These are phyloP conservation scores for Fusarium sp. DNA, from an alignment of 2,329 filamentous ascomycete species.

Conservation along the genomic window DNA sequence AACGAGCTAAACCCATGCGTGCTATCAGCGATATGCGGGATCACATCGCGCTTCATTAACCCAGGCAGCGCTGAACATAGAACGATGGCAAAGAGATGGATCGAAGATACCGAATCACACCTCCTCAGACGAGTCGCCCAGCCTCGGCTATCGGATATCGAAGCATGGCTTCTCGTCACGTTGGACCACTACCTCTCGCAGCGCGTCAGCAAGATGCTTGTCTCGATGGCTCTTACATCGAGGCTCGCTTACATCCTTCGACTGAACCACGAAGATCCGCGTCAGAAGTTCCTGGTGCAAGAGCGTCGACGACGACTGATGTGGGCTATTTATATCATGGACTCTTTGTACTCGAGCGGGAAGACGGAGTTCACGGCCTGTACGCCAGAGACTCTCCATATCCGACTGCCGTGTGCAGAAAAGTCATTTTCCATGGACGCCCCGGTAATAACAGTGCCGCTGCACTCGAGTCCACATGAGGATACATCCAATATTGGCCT, in stretches of 20 bases:
- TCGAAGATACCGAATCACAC: slow-evolving; percentile 21
- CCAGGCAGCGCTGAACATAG: background rate
- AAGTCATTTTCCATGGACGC: slow-evolving; percentile 14
- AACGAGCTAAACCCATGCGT: slow-evolving; percentile 7
- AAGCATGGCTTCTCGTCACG: slow-evolving; percentile 33
- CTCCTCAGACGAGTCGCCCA: slow-evolving; percentile 17
- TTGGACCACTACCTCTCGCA: slow-evolving; percentile 33
- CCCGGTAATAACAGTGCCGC: background rate
- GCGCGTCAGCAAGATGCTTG: slow-evolving; percentile 36
- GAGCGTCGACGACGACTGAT: slow-evolving; percentile 33
- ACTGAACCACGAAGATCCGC: slow-evolving; percentile 32
- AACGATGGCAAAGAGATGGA: slow-evolving; percentile 11
- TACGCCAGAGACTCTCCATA: background rate
- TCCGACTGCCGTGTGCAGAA: slow-evolving; percentile 5
- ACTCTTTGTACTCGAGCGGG: slow-evolving; percentile 19
- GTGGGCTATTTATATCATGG: slow-evolving; percentile 35
- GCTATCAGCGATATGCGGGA: slow-evolving; percentile 3
- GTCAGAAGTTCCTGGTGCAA: slow-evolving; percentile 20
- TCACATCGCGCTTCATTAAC: slow-evolving; percentile 4
- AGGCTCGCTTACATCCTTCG: slow-evolving; percentile 34
- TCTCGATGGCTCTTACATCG: slow-evolving; percentile 21
- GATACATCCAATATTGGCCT: background rate
- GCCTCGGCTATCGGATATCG: slow-evolving; percentile 32
- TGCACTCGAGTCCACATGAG: background rate
- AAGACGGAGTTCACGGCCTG: slow-evolving; percentile 21